Percentiles rank a stretch among this genome's conserved stretches.
These are phyloP conservation scores for Cryptococcus amylolentus DNA, from an alignment of 1,284 basidiomycete species.

Conservation along the genomic window DNA sequence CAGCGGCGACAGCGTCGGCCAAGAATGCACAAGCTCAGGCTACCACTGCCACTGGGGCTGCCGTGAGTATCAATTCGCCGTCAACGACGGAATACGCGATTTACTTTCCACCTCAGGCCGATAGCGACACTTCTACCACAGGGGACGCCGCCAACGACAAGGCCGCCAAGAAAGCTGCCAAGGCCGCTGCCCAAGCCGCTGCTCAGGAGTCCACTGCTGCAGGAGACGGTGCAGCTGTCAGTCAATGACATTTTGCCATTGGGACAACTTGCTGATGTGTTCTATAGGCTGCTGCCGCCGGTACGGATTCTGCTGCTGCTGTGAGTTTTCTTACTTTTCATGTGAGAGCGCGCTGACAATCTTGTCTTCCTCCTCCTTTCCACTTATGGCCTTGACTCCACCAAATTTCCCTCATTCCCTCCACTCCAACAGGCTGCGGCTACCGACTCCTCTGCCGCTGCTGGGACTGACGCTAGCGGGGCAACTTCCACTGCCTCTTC, in stretches of 20 bases:
- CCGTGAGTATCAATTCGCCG: neutral
- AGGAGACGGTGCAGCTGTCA: neutral
- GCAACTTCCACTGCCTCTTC: neutral
- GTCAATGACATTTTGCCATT: no score
- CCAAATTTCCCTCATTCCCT: neutral
- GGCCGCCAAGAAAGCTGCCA: neutral
- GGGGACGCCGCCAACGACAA: neutral
- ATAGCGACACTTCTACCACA: neutral
- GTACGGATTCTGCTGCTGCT: neutral
- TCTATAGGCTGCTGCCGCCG: neutral
- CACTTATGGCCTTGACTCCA: neutral
- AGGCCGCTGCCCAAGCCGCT: neutral
- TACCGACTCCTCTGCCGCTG: neutral
- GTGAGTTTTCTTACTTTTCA: neutral
- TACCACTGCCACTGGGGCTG: neutral
- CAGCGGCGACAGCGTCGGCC: neutral
- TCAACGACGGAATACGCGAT: no score
- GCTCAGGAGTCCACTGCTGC: neutral
- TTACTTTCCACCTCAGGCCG: neutral
- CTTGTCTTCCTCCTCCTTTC: neutral
- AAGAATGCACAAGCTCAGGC: neutral
- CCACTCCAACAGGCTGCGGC: neutral
- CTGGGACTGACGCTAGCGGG: neutral
- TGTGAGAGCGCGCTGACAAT: neutral
- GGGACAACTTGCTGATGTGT: neutral